Evolutionary conservation across 768 basidiomycete genomes (phyloP), one percentile per base, ranked within the genome.

Genomic region (Cantharellus cinnabarinus): DNA sequence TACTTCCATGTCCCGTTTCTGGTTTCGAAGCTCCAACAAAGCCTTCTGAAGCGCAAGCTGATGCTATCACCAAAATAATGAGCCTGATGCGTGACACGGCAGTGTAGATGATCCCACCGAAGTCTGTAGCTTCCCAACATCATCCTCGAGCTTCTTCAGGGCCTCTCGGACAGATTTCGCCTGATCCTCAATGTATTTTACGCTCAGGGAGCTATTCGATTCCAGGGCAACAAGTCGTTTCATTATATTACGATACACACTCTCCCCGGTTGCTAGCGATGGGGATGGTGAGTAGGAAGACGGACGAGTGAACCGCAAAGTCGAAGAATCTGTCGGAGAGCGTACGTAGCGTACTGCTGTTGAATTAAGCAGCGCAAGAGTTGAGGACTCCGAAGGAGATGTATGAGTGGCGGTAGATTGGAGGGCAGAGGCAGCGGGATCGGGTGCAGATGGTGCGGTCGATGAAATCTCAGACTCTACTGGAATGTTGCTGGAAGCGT

Each of bases 161-260:
- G 88, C 76, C 41, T 85, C 83, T 3, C 88, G 73, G 20, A 95
- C 77, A 39, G 80, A 78, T 10, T 76, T 69, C 0, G 82, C 85
- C 66, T 98, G 94, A 66, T 93, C 89, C 64, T 91, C 90, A 7
- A 95, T 81, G 67, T 95, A 98, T 15, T 80, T 70, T 29, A 81
- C 77, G 50, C 88, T 83, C 2, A 97, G 74, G 0, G 88, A 88
- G 54, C 90, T 85, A 64, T 93, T 95, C 4, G 77, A 77, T 69
- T 98, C 93, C 10, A 98, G 76, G 3, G 80, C 78, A 2, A 79
- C 78, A 5, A 99, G 76, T 4, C 91, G 82, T 64, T 95, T 94
- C 81, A 93, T 93, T 64, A 98, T 99, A 7, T 84, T 88, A 4
- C 90, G 83, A 65, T 95, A 98, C 63, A 99, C 91, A 2, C 89